Evolutionary conservation across 2,329 filamentous ascomycete genomes (phyloP), one percentile per base, ranked within the genome.

Genomic region (Coleophoma crateriformis): DNA sequence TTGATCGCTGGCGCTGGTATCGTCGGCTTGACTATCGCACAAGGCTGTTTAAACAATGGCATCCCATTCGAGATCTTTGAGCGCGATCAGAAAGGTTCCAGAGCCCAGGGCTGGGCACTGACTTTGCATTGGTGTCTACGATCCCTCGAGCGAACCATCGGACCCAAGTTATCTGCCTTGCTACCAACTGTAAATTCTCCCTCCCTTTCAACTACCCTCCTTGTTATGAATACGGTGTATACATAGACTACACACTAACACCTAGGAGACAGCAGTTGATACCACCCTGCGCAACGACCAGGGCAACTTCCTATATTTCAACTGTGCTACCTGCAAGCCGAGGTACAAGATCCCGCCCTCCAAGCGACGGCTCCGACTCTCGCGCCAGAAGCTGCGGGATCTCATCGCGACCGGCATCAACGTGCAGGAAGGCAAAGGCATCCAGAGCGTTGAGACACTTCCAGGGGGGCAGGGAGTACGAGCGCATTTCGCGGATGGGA

Each of bases 111-210:
- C 44, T 84, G 79, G 81, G 79, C 76, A 39, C 68, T 84, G 46
- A 82, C 79, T 2, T 62, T 84, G 33, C 78, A 84, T 58, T 84
- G 79, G 79, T 75, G 70, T 17, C 66, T 81, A 51, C 64, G 63
- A 60, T 50, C 65, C 55, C 20, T 66, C 5, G 53, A 58, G 15
- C 56, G 54, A 33, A 58, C 59, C 2, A 58, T 64, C 35, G 58
- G 58, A 3, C 46, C 50, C 15, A 39, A 55, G 22, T 49, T 59
- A 2, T 49, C 58, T 2, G 50, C 54, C 20, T 22, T 46, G 17
- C 41, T 66, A 12, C 45, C 52, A 20, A 49, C 53, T 7, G 58
- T 61, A 46, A 41, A 53, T 47, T 46, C 11, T 32, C 20, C 19
- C 19, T 2, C 19, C 19, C 27, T 27, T 7, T 27, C 27, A 27